These are phyloP conservation scores for Shiraia bambusicola DNA, from an alignment of 2,329 filamentous ascomycete species.

Conservation along the genomic window DNA sequence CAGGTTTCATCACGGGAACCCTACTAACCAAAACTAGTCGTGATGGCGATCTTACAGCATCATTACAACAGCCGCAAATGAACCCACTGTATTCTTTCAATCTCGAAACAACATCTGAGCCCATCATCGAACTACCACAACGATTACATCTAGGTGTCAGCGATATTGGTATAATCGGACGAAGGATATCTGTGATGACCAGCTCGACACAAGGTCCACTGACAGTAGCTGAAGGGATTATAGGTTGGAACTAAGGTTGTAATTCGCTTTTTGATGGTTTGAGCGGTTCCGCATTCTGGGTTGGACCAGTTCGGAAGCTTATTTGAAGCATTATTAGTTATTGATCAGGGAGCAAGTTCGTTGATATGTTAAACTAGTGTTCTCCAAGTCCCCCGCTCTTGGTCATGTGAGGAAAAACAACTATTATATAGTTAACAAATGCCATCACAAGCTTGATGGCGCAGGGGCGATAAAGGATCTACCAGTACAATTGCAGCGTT, in stretches of 20 bases:
- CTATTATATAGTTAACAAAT: too few species aligned
- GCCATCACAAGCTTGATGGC: conserved; percentile 1
- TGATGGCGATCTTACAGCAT: conserved; percentile 33
- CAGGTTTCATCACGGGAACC: too few species aligned
- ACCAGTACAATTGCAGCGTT: conserved; percentile 3
- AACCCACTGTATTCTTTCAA: conserved; percentile 32
- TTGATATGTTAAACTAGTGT: too few species aligned
- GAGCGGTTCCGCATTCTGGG: too few species aligned
- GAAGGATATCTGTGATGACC: conserved; percentile 35
- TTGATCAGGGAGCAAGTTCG: not conserved
- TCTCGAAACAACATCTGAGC: conserved; percentile 6
- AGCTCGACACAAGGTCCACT: conserved; percentile 19
- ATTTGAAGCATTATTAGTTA: too few species aligned
- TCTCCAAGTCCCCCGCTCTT: conserved; percentile 4
- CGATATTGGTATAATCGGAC: conserved; percentile 35
- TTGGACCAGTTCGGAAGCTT: too few species aligned
- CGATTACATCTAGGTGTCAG: conserved; percentile 35
- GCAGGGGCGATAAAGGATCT: conserved; percentile 12
- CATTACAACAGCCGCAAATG: conserved; percentile 3
- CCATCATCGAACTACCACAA: conserved; percentile 20
- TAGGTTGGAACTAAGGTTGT: conserved; percentile 37
- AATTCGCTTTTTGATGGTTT: not conserved
- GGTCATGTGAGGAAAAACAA: conserved; percentile 2
- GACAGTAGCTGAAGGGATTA: conserved; percentile 34
- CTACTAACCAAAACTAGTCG: conserved; percentile 16